These are phyloP conservation scores for Sarocladium oryzae DNA, from an alignment of 2,329 filamentous ascomycete genomes.

Conservation along the genomic window DNA sequence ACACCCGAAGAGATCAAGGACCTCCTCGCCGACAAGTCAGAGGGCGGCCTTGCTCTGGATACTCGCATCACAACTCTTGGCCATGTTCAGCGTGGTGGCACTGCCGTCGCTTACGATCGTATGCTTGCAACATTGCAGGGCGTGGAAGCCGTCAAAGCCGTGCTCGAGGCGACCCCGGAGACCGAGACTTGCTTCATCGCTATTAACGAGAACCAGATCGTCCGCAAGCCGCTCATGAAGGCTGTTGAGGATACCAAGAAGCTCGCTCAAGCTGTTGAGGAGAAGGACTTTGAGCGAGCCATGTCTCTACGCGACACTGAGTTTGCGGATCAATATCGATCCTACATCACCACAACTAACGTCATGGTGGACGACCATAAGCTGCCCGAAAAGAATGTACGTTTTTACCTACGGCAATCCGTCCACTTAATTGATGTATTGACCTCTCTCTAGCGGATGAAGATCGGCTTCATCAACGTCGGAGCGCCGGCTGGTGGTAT, in stretches of 20 bases:
- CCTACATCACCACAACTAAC: constrained; percentile 85
- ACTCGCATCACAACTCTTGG: constrained; percentile 92
- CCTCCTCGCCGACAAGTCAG: constrained; percentile 68
- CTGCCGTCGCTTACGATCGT: constrained; percentile 88
- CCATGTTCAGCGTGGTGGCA: constrained; percentile 93
- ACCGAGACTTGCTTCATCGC: constrained; percentile 92
- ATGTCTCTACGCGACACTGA: constrained; percentile 88
- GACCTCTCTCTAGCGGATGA: constrained; percentile 60
- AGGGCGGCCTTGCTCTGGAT: constrained; percentile 67
- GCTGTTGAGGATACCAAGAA: constrained; percentile 82
- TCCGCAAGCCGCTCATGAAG: constrained; percentile 80
- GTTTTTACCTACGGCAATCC: constrained; percentile 18
- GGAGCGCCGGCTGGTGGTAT: constrained; percentile 95
- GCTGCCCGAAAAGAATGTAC: constrained; percentile 64
- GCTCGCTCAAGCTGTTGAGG: constrained; percentile 74
- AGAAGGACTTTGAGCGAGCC: constrained; percentile 78
- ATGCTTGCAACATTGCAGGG: constrained; percentile 91
- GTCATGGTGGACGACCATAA: constrained; percentile 63
- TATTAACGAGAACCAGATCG: constrained; percentile 96
- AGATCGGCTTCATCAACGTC: constrained; percentile 92
- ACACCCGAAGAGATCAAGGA: constrained; percentile 75
- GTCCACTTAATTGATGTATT: constrained; percentile 16
- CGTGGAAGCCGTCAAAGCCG: constrained; percentile 87
- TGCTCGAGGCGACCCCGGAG: constrained; percentile 81
- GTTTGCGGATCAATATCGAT: constrained; percentile 86